Base-by-base conservation (phyloP, 768 basidiomycete genomes). In the Rickenella mellea region DNA sequence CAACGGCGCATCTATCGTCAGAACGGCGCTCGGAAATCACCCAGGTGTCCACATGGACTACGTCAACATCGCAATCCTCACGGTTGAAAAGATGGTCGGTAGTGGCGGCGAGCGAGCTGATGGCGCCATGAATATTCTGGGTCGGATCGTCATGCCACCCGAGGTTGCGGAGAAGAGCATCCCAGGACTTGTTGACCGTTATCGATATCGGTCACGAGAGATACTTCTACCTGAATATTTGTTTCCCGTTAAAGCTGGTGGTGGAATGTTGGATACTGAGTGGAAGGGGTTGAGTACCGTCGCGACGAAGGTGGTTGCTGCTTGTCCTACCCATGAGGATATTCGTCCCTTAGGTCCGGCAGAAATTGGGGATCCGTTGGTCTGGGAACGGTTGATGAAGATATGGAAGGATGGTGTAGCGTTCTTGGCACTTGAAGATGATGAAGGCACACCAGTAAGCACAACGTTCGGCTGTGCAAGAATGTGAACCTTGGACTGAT, bases 81-180 rank as follows among this genome's bases (percentile, higher is more conserved):
- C n/a, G n/a, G n/a, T n/a, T n/a, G n/a, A n/a, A n/a, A n/a, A n/a
- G 11, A 87, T 87, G 82, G 59, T 75, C 33, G 58, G 61, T 45
- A 76, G 70, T 51, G 71, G 73, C 20, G 69, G 70, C 1, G 62
- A 65, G 41, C 64, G 70, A 22, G 69, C 73, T 48, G 62, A 60
- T 15, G 79, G 82, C 30, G 77, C 73, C 1, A 62, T 82, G 39
- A 75, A 76, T 26, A 60, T 71, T 4, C 59, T 74, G 40, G 65
- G 63, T 41, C 55, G 54, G 33, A 55, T 68, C 63, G 66, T 55
- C 55, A 67, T 49, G 37, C 43, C 48, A 36, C 45, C 52, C 27
- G 35, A 4, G 8, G 15, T 1, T n/a, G 27, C 17, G 36, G 38
- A 2, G 49, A 45, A 37, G 37, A 24, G 17, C 20, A 39, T 9